phyloP scores from a whole-genome alignment of 805 yeast genomes.

The Candida peoriensis region DNA sequence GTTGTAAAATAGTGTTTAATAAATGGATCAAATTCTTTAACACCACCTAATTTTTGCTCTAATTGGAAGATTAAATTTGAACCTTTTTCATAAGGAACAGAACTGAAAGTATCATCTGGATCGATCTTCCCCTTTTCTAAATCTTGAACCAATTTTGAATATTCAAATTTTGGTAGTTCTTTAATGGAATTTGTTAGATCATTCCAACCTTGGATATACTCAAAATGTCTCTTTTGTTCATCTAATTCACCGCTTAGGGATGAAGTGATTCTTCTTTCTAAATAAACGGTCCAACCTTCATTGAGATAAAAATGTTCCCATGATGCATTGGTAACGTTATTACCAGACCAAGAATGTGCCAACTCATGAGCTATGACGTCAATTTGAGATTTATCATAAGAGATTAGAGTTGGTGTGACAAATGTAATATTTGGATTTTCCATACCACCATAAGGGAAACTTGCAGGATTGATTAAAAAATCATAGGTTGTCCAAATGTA shows the following conservation, averaged over 20 bases:
- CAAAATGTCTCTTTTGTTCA: conserved; percentile 71
- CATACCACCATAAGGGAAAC: conserved; percentile 90
- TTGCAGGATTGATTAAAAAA: conserved; percentile 71
- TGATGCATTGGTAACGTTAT: conserved; percentile 81
- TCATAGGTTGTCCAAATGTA: conserved; percentile 87
- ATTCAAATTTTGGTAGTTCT: conserved; percentile 53
- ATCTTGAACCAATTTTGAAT: conserved; percentile 65
- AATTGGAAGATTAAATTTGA: conserved; percentile 70
- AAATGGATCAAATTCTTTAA: conserved; percentile 66
- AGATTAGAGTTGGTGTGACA: conserved; percentile 82
- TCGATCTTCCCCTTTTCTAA: conserved; percentile 59
- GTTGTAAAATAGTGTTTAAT: conserved; percentile 71
- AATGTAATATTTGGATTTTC: conserved; percentile 90
- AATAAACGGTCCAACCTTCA: conserved; percentile 94
- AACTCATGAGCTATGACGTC: conserved; percentile 91
- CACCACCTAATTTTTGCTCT: conserved; percentile 66
- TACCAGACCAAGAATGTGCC: conserved; percentile 92
- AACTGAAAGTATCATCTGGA: conserved; percentile 86
- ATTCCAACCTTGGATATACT: conserved; percentile 86
- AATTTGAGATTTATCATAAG: conserved; percentile 81
- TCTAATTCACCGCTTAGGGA: conserved; percentile 51
- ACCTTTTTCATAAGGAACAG: conserved; percentile 91
- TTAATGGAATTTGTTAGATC: conserved; percentile 64
- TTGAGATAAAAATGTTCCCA: conserved; percentile 96
- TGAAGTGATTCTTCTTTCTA: conserved; percentile 71